Conservation (phyloP, 257 asterid genomes). For the Ligustrum vulgare region DNA sequence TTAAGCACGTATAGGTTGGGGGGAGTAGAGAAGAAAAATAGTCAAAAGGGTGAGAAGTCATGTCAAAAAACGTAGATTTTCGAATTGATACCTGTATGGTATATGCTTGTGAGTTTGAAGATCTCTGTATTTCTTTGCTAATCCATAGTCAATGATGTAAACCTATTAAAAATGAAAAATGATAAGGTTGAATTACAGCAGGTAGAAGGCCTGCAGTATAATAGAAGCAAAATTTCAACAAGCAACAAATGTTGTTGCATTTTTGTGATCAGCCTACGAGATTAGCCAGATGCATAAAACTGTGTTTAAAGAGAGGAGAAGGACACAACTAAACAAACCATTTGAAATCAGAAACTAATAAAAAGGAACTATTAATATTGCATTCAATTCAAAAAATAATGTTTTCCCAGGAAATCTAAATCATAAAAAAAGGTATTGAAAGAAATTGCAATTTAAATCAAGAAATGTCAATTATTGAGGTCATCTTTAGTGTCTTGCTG, state of each 20-base stretch:
- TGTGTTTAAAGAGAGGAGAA: not conserved
- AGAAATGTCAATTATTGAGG: not conserved
- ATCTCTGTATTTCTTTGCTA: constrained; percentile 93
- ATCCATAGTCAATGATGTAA: constrained; percentile 93
- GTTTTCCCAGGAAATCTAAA: not conserved
- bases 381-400: not conserved
- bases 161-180: constrained; percentile 51
- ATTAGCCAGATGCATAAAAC: not conserved
- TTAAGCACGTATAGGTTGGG: too few relatives aligned
- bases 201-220: not conserved
- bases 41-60: not conserved
- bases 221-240: not conserved
- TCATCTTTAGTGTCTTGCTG: not conserved
- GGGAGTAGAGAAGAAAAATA: not conserved
- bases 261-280: not conserved
- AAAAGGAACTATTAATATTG: not conserved
- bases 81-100: constrained; percentile 77
- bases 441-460: not conserved
- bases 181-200: constrained; percentile 13
- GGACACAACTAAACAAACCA: not conserved
- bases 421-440: not conserved
- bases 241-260: not conserved
- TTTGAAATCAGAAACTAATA: not conserved
- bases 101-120: constrained; percentile 93
- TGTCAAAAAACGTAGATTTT: not conserved